phyloP scores from a whole-genome alignment of 2,329 filamentous ascomycete species.

The Sordariomycetes sp. region DNA sequence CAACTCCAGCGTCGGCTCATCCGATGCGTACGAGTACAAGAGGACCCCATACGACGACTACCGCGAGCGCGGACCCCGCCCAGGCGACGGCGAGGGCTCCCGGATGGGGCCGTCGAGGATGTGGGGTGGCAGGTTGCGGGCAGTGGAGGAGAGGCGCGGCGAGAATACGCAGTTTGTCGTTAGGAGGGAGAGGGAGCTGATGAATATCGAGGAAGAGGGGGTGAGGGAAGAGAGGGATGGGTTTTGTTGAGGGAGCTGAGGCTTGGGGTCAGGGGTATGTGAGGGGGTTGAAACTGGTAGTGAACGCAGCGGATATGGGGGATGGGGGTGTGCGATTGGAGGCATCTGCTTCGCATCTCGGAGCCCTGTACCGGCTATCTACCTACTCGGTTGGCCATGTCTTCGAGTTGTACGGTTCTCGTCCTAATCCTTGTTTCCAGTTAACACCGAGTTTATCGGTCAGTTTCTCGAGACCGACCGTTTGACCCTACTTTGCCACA shows the following conservation, averaged over 20 bases:
- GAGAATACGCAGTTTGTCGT: not conserved
- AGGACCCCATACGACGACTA: not conserved
- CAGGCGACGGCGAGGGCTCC: not conserved
- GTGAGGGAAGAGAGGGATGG: not conserved
- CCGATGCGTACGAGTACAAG: not conserved
- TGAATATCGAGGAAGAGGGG: not conserved
- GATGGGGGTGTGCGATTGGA: not conserved
- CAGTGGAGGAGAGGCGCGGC: not conserved
- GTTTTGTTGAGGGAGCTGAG: too few species aligned
- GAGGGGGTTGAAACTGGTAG: not conserved
- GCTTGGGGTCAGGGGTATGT: not conserved
- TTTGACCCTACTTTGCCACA: too few species aligned
- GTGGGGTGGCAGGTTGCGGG: not conserved
- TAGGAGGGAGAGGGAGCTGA: not conserved
- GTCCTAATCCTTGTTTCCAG: too few species aligned
- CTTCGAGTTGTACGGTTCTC: too few species aligned
- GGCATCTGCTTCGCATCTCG: too few species aligned
- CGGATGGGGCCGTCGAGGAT: not conserved
- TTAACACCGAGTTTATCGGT: too few species aligned
- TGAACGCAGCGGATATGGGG: too few species aligned
- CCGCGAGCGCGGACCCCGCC: not conserved
- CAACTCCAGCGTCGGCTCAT: not conserved
- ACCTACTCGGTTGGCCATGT: too few species aligned
- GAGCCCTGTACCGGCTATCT: too few species aligned
- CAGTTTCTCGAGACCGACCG: too few species aligned